Conservation (phyloP, 1,284 basidiomycete species). For the Vanrija humicola region DNA sequence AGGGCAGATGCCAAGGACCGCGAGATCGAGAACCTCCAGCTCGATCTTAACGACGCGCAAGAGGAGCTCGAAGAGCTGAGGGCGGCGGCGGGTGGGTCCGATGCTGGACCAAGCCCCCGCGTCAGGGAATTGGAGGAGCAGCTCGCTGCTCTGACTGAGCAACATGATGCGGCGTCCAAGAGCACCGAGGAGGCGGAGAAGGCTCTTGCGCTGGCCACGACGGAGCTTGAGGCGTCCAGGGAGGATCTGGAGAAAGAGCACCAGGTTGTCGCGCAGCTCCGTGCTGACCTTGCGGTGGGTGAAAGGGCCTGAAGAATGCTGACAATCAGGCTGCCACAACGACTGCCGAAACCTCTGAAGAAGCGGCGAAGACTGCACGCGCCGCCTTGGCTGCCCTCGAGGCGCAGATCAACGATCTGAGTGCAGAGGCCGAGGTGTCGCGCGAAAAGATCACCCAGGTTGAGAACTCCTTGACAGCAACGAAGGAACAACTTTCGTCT, state of each 20-base stretch:
- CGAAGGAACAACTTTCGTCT: neutral
- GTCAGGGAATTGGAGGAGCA: constrained; percentile 8
- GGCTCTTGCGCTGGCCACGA: neutral
- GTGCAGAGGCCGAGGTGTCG: neutral
- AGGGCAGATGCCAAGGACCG: constrained; percentile 18
- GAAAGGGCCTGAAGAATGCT: neutral
- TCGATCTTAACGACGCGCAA: constrained; percentile 16
- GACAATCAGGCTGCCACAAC: neutral
- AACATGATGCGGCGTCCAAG: constrained; percentile 3
- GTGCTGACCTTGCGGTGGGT: constrained; percentile 16
- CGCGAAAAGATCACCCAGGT: constrained; percentile 1
- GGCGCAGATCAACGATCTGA: constrained; percentile 1
- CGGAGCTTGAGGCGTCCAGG: neutral
- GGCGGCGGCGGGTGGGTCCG: neutral
- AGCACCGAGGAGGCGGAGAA: constrained; percentile 5
- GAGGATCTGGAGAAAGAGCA: neutral
- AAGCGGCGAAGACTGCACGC: neutral
- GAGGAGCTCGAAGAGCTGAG: constrained; percentile 23
- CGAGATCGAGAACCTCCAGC: neutral
- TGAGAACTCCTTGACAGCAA: neutral
- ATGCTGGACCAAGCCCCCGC: neutral
- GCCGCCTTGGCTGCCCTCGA: neutral
- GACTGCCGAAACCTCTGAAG: constrained; percentile 2
- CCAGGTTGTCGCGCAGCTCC: neutral
- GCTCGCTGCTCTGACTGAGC: constrained; percentile 2